Percentiles rank a stretch among this genome's conserved stretches.
These are phyloP conservation scores for Aspergillus bertholletiae DNA, from an alignment of 495 filamentous ascomycete genomes.

Conservation along the genomic window DNA sequence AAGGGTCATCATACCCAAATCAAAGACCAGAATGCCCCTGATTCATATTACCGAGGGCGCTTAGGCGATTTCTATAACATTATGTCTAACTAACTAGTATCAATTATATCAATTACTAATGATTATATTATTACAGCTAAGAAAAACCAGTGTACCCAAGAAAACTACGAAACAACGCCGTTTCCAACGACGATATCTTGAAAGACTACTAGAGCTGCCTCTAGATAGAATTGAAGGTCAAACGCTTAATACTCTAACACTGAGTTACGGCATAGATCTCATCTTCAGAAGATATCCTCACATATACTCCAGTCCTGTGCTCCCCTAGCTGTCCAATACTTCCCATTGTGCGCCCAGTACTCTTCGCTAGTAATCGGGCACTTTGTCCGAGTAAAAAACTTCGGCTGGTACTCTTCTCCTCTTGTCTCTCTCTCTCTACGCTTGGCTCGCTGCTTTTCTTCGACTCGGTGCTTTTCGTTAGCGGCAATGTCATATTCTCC, in stretches of 20 bases:
- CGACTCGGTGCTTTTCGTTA: constrained; percentile 88
- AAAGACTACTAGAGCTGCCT: not conserved
- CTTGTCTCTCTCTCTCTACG: constrained; percentile 66
- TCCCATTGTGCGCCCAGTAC: constrained; percentile 82
- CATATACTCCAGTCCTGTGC: constrained; percentile 50
- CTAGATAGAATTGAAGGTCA: not conserved
- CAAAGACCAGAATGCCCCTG: too few species aligned
- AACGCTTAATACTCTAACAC: not conserved
- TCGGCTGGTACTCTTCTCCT: constrained; percentile 78
- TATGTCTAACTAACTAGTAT: too few species aligned
- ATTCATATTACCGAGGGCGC: too few species aligned
- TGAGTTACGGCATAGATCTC: not conserved
- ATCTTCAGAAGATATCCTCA: constrained; percentile 62
- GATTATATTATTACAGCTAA: too few species aligned
- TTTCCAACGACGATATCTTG: not conserved
- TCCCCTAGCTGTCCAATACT: constrained; percentile 73
- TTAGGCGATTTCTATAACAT: too few species aligned
- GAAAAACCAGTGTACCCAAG: too few species aligned
- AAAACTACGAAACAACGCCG: too few species aligned
- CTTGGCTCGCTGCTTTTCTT: constrained; percentile 86
- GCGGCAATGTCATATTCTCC: constrained; percentile 92
- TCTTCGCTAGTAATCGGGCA: constrained; percentile 82
- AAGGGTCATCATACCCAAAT: too few species aligned
- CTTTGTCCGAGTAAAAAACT: constrained; percentile 74
- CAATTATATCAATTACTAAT: too few species aligned